Evolutionary conservation across 768 basidiomycete species (phyloP), one percentile per base, ranked within the genome.

Genomic region (Dioszegia aurantiaca): DNA sequence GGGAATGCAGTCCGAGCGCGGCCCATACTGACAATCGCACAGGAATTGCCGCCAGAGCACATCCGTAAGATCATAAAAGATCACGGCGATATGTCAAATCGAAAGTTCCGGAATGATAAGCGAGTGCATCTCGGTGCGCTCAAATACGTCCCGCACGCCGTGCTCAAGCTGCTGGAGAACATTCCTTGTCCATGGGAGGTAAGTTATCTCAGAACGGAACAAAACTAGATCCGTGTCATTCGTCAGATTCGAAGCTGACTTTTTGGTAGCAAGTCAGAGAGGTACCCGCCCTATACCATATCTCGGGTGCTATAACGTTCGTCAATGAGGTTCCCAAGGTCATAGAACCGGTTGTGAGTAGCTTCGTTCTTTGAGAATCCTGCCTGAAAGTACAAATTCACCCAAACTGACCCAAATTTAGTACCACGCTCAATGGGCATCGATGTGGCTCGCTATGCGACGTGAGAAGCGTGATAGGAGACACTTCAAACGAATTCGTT

Each of bases 361-460:
- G 31, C 30, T 40, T 14, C 9, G 33, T 30, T 40, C 42, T 9
- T n/a, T n/a, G n/a, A n/a, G n/a, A n/a, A n/a, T n/a, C n/a, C n/a
- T n/a, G n/a, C n/a, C n/a, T n/a, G n/a, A n/a, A n/a, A n/a, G 10
- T 11, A 30, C 8, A 31, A 33, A 12, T 11, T 12, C 11, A 33
- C 46, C 16, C 23, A 55, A 62, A 40, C 56, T 42, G 6, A 42
- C 40, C n/a, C 26, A 14, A 33, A 16, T 40, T 26, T 54, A 74
- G 68, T 98, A 95, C 78, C 95, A 99, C 76, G 91, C 95, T 0
- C 95, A 98, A 72, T 99, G 95, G 95, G 93, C 90, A 74, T 89
- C 90, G 4, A 99, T 99, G 95, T 99, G 95, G 95, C 81, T 99
- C 44, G 94, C 95, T 11, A 99, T 99, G 95, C 83, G 95, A 60